Percentiles rank a stretch among this genome's conserved stretches.
Conservation (phyloP, 2,329 filamentous ascomycete species). For the Penicillium sp. region DNA sequence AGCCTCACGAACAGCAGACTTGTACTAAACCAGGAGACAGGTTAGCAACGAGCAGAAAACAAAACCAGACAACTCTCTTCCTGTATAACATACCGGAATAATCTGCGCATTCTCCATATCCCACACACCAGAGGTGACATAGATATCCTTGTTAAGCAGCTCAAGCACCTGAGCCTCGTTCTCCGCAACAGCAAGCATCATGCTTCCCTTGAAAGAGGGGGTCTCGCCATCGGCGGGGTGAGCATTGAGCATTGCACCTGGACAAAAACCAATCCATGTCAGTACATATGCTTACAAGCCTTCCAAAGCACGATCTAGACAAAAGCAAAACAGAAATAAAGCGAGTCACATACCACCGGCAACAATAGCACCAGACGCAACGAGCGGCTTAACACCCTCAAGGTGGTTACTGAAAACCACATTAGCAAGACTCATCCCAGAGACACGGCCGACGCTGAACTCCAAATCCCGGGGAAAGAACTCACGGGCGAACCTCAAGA, state of each 20-base stretch:
- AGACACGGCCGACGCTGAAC: neutral
- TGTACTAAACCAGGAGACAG: slow-evolving; percentile 26
- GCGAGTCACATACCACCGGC: slow-evolving; percentile 58
- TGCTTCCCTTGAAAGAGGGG: slow-evolving; percentile 70
- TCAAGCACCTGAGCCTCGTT: slow-evolving; percentile 69
- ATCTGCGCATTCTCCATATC: slow-evolving; percentile 65
- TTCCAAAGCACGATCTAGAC: neutral
- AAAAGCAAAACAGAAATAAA: neutral
- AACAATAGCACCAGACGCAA: slow-evolving; percentile 60
- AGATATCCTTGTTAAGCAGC: slow-evolving; percentile 69
- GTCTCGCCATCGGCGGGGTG: slow-evolving; percentile 63
- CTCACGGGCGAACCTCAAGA: slow-evolving; percentile 49
- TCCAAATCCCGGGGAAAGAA: slow-evolving; percentile 5
- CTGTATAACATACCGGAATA: slow-evolving; percentile 33
- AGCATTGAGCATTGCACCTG: slow-evolving; percentile 67
- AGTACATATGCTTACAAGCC: neutral
- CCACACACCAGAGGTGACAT: slow-evolving; percentile 72
- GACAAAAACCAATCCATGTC: neutral
- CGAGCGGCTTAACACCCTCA: slow-evolving; percentile 51
- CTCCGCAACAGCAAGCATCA: slow-evolving; percentile 65
- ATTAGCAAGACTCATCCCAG: neutral
- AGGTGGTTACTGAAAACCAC: slow-evolving; percentile 53
- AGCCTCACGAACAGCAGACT: slow-evolving; percentile 31
- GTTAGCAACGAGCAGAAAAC: slow-evolving; percentile 1
- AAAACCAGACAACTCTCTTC: neutral